Base-by-base conservation (phyloP, 345 rosid species). In the Bruguiera gymnorhiza region DNA sequence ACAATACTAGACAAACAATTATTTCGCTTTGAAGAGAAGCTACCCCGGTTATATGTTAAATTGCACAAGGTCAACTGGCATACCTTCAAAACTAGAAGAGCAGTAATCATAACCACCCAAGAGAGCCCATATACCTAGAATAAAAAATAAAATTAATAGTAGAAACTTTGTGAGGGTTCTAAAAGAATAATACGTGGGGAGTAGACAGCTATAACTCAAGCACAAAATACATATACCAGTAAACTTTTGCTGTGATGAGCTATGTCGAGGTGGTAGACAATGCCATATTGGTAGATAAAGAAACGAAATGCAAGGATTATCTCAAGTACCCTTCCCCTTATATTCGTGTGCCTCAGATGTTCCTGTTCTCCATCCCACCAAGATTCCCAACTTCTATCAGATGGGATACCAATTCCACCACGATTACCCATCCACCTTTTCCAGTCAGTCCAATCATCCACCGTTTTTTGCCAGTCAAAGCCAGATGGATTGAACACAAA, bases 371-470 rank as follows among this genome's bases (percentile, higher is more conserved):
- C 86, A 20, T 86, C 96, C 98, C 98, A 90, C 99, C 99, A 95
- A 6, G 98, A 95, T 75, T 95, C 98, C 99, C 99, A 95, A 76
- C 99, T 92, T 70, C 76, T 83, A 4, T 86, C 84, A 6, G 72
- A 58, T 3, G 63, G 77, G 23, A 95, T 95, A 63, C 97, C 98
- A 18, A 92, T 95, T 63, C 98, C 91, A 70, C 99, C 97, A 0
- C 89, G 90, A 80, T 90, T 90, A 21, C 97, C 97, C 98, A 92
- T 92, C 98, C 99, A 92, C 66, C 97, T 71, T 76, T 90, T 95
- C 99, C 99, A 95, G 74, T 95, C 94, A 27, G 96, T 88, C 99
- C 99, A 88, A 74, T 95, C 98, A 67, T 92, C 97, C 73, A 84
- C 94, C 0, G 97, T 90, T 80, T 95, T 95, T 70, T 95, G 99